phyloP scores from a whole-genome alignment of 768 basidiomycete species.

The Cyclocybe cylindracea region DNA sequence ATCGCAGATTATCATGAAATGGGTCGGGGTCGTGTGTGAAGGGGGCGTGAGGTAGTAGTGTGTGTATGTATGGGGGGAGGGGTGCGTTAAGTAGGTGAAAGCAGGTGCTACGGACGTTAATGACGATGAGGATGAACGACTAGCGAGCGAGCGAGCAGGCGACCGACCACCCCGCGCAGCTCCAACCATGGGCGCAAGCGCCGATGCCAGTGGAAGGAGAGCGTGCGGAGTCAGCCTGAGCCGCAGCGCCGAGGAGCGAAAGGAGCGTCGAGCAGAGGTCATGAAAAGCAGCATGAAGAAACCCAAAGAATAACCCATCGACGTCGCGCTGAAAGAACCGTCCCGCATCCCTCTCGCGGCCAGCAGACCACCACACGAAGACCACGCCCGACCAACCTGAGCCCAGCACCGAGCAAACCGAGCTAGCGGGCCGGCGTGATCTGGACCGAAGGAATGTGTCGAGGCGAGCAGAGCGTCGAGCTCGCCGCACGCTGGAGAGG shows the following conservation, averaged over 20 bases:
- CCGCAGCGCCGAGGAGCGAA: constrained; percentile 5
- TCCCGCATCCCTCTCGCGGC: no score
- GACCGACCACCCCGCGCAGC: constrained; percentile 2
- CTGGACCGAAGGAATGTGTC: constrained; percentile 6
- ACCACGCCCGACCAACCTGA: constrained; percentile 7
- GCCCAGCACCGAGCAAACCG: constrained; percentile 13
- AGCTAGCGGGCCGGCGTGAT: constrained; percentile 19
- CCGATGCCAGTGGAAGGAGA: constrained; percentile 10
- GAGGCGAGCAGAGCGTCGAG: constrained; percentile 18
- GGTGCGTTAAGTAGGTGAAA: not conserved
- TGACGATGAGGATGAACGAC: no score
- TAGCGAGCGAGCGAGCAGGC: constrained; percentile 1
- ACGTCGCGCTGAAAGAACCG: no score
- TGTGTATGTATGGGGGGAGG: constrained; percentile 13
- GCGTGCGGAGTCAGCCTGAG: constrained; percentile 8
- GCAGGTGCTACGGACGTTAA: not conserved
- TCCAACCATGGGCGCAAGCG: no score
- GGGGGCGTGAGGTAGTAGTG: constrained; percentile 17
- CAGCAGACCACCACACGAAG: not conserved
- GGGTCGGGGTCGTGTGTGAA: constrained; percentile 7
- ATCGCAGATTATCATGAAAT: constrained; percentile 25
- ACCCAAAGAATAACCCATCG: no score
- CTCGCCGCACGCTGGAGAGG: constrained; percentile 20
- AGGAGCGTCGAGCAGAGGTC: constrained; percentile 1
- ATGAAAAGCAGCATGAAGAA: no score